A percentile compares a stretch with the other conserved stretches of the same genome.
phyloP scores from a whole-genome alignment of 2,329 filamentous ascomycete species.

The Stagonosporopsis tanaceti region DNA sequence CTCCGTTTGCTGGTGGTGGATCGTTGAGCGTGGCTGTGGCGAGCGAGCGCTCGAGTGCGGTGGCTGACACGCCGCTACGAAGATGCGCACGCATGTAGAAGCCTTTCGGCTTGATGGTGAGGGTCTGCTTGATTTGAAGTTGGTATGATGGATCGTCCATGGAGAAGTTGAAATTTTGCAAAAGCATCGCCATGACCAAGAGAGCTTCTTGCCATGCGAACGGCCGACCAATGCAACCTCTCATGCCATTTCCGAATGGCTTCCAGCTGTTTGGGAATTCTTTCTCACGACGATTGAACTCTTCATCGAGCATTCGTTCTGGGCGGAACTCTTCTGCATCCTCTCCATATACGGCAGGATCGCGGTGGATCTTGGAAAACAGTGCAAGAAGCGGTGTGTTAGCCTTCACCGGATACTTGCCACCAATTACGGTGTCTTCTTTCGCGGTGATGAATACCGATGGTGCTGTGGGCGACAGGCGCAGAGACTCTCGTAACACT shows the following conservation, averaged over 20 bases:
- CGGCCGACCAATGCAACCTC: conserved; percentile 62
- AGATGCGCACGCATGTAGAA: conserved; percentile 51
- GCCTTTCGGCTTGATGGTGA: conserved; percentile 56
- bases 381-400: conserved; percentile 44
- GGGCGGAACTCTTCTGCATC: conserved; percentile 56
- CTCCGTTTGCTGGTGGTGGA: conserved; percentile 17
- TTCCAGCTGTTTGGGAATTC: conserved; percentile 57
- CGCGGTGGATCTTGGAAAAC: conserved; percentile 51
- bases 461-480: conserved; percentile 63
- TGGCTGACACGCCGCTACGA: conserved; percentile 42
- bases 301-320: conserved; percentile 58
- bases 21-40: conserved; percentile 33
- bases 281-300: conserved; percentile 50
- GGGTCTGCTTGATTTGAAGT: conserved; percentile 54
- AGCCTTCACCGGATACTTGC: conserved; percentile 50
- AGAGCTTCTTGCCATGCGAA: conserved; percentile 65
- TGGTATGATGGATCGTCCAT: conserved; percentile 55
- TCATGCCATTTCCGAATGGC: conserved; percentile 63
- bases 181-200: conserved; percentile 53
- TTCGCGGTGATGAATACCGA: conserved; percentile 54
- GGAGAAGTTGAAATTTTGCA: conserved; percentile 57
- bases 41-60: conserved; percentile 40
- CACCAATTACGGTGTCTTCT: conserved; percentile 44
- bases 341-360: conserved; percentile 54
- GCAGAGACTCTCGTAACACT: conserved; percentile 63